Evolutionary conservation across 352 stramenopile genomes (phyloP).

Genomic region (Elongisporangium anandrum): DNA sequence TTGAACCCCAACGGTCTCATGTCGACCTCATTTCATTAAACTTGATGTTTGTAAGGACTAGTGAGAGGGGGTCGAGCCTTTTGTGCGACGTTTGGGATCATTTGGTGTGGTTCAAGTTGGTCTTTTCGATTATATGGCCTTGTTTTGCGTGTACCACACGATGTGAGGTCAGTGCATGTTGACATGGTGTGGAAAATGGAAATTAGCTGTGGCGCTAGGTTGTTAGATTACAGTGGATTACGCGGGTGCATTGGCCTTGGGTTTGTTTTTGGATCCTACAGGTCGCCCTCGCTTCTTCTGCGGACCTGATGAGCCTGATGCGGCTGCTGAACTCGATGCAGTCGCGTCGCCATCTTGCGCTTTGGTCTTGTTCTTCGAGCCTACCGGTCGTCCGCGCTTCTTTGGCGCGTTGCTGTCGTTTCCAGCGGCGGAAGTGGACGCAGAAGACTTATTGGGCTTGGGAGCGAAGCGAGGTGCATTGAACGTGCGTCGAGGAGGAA

Average conservation of each 20-base stretch:
- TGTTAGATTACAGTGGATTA: too few species aligned
- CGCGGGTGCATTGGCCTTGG: neutral
- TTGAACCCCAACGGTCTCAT: slow-evolving; percentile 18
- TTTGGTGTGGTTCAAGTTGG: slow-evolving; percentile 11
- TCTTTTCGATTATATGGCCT: too few species aligned
- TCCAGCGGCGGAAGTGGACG: neutral
- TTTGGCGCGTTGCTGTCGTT: neutral
- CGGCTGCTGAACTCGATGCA: neutral
- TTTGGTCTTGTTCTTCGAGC: neutral
- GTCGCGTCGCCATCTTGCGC: slow-evolving; percentile 2
- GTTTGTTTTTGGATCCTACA: neutral
- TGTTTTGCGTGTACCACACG: neutral
- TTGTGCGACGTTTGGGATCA: slow-evolving; percentile 13
- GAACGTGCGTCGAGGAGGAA: slow-evolving; percentile 1
- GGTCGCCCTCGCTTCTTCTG: neutral
- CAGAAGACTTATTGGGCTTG: neutral
- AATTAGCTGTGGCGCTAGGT: too few species aligned
- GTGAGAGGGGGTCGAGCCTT: slow-evolving; percentile 10
- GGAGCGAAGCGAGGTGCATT: slow-evolving; percentile 6
- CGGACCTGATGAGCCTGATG: neutral
- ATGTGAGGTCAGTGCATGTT: too few species aligned
- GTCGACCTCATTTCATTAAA: slow-evolving; percentile 14
- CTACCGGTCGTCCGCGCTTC: slow-evolving; percentile 1
- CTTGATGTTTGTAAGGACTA: slow-evolving; percentile 24
- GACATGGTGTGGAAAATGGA: too few species aligned